Evolutionary conservation across 257 asterid species (phyloP).

Genomic region (Cordia subcordata): DNA sequence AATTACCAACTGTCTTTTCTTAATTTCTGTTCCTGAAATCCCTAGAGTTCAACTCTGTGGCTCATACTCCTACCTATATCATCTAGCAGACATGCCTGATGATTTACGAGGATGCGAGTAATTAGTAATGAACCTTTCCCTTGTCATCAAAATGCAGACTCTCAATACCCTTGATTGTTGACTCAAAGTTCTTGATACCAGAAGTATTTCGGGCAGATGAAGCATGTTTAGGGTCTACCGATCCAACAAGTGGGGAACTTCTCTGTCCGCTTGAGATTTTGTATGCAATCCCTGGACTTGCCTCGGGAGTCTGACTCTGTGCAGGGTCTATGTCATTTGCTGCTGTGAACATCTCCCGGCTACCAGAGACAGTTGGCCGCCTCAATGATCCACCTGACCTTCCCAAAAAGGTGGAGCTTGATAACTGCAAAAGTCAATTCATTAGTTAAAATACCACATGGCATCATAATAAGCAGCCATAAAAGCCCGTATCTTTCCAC

Average conservation of each 20-base stretch:
- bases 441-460: too few relatives aligned
- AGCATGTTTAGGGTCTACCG: conserved; percentile 54
- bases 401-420: conserved; percentile 70
- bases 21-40: conserved; percentile 11
- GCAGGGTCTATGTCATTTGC: conserved; percentile 67
- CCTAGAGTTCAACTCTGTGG: not conserved
- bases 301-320: conserved; percentile 61
- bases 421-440: conserved; percentile 42
- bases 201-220: conserved; percentile 54
- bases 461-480: not conserved
- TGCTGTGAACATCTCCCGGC: conserved; percentile 55
- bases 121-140: conserved; percentile 30
- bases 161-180: conserved; percentile 72
- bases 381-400: conserved; percentile 73
- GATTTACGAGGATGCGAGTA: conserved; percentile 17
- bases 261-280: conserved; percentile 57
- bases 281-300: conserved; percentile 56
- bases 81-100: conserved; percentile 1
- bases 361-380: conserved; percentile 62
- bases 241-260: conserved; percentile 56
- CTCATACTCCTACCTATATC: conserved; percentile 1
- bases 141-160: conserved; percentile 61
- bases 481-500: too few relatives aligned
- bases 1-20: not conserved
- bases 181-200: conserved; percentile 51